Percentiles rank a stretch among this genome's conserved stretches.
Conservation (phyloP, 768 basidiomycete genomes). For the Suillus tomentosus region DNA sequence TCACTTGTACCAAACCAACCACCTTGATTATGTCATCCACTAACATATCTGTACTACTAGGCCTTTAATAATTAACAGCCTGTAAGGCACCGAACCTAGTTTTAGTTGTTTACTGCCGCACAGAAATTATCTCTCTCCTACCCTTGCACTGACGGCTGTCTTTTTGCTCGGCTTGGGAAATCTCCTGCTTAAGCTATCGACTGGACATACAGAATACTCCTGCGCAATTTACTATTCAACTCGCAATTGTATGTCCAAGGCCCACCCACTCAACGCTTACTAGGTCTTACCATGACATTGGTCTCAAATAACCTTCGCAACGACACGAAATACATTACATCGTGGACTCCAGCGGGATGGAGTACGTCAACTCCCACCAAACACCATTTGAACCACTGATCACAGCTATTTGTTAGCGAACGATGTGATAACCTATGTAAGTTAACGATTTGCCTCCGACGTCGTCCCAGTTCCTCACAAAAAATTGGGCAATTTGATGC, state of each 20-base stretch:
- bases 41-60: too few relatives aligned
- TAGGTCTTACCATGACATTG: slow-evolving; percentile 39
- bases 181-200: neutral
- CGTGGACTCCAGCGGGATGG: slow-evolving; percentile 78
- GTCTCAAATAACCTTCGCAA: slow-evolving; percentile 59
- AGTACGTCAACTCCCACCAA: slow-evolving; percentile 42
- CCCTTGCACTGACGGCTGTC: slow-evolving; percentile 2
- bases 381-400: neutral
- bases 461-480: slow-evolving; percentile 16
- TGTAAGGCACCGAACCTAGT: too few relatives aligned
- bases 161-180: slow-evolving; percentile 27
- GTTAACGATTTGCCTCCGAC: slow-evolving; percentile 16
- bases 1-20: too few relatives aligned
- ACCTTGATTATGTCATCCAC: too few relatives aligned
- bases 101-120: too few relatives aligned
- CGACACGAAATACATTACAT: slow-evolving; percentile 66
- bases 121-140: too few relatives aligned
- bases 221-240: neutral
- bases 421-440: slow-evolving; percentile 74
- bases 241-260: too few relatives aligned
- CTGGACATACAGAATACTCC: neutral
- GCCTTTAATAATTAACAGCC: too few relatives aligned
- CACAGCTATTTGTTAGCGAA: slow-evolving; percentile 48
- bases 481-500: slow-evolving; percentile 56
- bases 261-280: slow-evolving; percentile 27